Conservation (phyloP, 2,329 filamentous ascomycete genomes). For the Hypoxylon sp. region DNA sequence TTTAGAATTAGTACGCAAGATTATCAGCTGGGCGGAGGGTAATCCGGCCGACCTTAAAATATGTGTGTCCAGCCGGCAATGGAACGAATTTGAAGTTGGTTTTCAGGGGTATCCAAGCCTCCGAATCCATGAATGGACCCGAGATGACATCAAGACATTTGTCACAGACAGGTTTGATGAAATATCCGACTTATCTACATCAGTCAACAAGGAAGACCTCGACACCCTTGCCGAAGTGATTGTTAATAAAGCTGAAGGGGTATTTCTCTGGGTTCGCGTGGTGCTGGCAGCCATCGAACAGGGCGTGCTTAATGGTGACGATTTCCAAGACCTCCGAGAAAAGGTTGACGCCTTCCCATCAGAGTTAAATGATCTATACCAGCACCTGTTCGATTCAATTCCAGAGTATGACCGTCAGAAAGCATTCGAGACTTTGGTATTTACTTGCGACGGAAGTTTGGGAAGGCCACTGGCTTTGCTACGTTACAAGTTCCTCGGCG, state of each 20-base stretch:
- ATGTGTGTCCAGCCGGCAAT: slow-evolving; percentile 40
- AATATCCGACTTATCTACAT: slow-evolving; percentile 14
- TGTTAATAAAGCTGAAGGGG: slow-evolving; percentile 36
- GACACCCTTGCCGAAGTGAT: slow-evolving; percentile 14
- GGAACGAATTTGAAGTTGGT: slow-evolving; percentile 38
- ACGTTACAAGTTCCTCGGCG: slow-evolving; percentile 32
- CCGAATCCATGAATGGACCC: slow-evolving; percentile 39
- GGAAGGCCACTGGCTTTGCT: not conserved
- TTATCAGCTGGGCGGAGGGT: slow-evolving; percentile 23
- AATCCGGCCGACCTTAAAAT: slow-evolving; percentile 29
- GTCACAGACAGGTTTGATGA: slow-evolving; percentile 24
- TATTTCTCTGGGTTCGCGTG: slow-evolving; percentile 40
- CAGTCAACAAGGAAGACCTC: slow-evolving; percentile 7
- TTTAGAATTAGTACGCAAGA: slow-evolving; percentile 23
- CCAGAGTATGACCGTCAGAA: slow-evolving; percentile 23
- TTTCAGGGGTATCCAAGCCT: slow-evolving; percentile 28
- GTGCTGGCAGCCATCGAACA: slow-evolving; percentile 37
- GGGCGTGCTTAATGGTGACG: slow-evolving; percentile 37
- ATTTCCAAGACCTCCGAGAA: slow-evolving; percentile 19
- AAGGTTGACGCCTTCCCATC: slow-evolving; percentile 34
- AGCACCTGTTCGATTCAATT: slow-evolving; percentile 38
- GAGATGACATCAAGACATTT: slow-evolving; percentile 30
- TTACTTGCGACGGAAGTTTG: not conserved
- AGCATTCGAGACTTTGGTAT: slow-evolving; percentile 24
- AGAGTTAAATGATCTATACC: slow-evolving; percentile 39